Evolutionary conservation across 169 alveolate genomes (phyloP).

Genomic region (Cryptosporidium ubiquitum): DNA sequence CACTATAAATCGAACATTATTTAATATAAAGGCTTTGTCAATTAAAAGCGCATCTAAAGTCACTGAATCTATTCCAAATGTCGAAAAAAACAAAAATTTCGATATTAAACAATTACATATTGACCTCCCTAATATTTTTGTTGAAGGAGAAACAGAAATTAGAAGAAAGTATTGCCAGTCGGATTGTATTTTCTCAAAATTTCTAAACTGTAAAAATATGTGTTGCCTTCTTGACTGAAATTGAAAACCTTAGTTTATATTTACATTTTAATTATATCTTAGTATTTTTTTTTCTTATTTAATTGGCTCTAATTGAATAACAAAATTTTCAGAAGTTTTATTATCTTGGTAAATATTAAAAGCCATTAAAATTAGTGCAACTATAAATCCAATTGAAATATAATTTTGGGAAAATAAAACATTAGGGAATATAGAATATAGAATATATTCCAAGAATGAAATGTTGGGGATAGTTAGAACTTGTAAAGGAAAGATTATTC

Average conservation of each 20-base stretch:
- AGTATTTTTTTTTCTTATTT: background rate
- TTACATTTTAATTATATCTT: background rate
- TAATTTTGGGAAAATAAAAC: slow-evolving; percentile 9
- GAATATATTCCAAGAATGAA: slow-evolving; percentile 19
- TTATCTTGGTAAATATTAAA: background rate
- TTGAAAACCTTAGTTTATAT: background rate
- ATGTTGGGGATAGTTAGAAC: background rate
- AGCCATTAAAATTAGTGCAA: background rate
- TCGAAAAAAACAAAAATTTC: background rate
- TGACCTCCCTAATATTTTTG: background rate
- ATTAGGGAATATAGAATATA: slow-evolving; percentile 26
- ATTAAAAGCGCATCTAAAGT: background rate
- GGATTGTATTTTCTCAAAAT: background rate
- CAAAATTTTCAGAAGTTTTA: background rate
- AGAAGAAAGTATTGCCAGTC: background rate
- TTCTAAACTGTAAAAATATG: slow-evolving; percentile 5
- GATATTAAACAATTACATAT: background rate
- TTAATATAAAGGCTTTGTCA: background rate
- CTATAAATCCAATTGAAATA: background rate
- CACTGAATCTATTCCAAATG: background rate
- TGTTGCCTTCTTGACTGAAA: background rate
- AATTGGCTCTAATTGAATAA: background rate
- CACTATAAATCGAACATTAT: too few relatives aligned
- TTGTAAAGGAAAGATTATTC: slow-evolving; percentile 41
- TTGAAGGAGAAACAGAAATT: slow-evolving; percentile 3